These are phyloP conservation scores for Blastocystis sp. DNA, from an alignment of 352 stramenopile species.

Conservation along the genomic window DNA sequence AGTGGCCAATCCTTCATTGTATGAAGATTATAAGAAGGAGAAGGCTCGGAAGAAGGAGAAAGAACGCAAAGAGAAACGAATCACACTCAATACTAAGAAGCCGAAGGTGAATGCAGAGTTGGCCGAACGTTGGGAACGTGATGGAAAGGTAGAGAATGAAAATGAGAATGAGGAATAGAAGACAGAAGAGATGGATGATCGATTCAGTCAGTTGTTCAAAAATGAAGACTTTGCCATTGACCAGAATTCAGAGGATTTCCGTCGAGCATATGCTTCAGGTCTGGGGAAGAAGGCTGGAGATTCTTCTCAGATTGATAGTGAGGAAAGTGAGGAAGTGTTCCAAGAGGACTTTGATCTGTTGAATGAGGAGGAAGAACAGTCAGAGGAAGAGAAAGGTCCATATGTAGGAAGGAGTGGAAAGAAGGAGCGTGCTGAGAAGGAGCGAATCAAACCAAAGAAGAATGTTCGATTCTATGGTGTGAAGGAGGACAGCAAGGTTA, in stretches of 20 bases:
- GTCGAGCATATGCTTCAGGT: conserved; percentile 84
- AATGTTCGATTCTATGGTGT: conserved; percentile 45
- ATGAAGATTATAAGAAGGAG: conserved; percentile 91
- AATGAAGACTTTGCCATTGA: conserved; percentile 94
- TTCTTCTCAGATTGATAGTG: not conserved
- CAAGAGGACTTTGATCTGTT: conserved; percentile 37
- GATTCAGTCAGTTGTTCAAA: conserved; percentile 91
- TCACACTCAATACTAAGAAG: conserved; percentile 68
- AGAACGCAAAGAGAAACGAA: conserved; percentile 67
- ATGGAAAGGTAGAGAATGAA: conserved; percentile 63
- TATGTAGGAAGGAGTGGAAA: not conserved
- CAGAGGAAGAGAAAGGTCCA: not conserved
- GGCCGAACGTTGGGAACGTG: conserved; percentile 74
- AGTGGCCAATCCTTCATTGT: conserved; percentile 90
- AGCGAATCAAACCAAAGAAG: conserved; percentile 43
- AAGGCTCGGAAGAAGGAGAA: conserved; percentile 83
- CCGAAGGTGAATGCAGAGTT: conserved; percentile 81
- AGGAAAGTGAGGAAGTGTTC: not conserved
- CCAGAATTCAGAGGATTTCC: conserved; percentile 88
- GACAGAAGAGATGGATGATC: conserved; percentile 80
- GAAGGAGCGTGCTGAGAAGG: not conserved
- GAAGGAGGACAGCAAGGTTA: conserved; percentile 43
- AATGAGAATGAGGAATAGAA: conserved; percentile 65
- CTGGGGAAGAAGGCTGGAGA: conserved; percentile 4
- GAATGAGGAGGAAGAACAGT: conserved; percentile 70